These are phyloP conservation scores for Sphagnum contortum DNA, from an alignment of 225 moss, liverwort and hornwort species.

Conservation along the genomic window DNA sequence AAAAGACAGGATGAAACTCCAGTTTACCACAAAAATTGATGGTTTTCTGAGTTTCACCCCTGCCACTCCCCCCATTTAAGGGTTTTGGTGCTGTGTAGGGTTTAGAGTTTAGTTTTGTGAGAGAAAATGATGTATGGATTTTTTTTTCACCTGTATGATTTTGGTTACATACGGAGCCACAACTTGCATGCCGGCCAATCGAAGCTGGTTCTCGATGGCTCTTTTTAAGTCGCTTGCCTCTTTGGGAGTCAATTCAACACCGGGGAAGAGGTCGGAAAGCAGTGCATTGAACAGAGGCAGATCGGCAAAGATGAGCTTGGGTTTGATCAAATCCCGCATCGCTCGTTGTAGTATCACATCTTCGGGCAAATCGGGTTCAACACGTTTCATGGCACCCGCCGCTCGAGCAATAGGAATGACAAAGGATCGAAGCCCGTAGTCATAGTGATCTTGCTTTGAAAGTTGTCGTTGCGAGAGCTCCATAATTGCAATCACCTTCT, in stretches of 20 bases:
- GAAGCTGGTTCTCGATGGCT: constrained; percentile 51
- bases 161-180: constrained; percentile 45
- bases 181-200: constrained; percentile 42
- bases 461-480: constrained; percentile 78
- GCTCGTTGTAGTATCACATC: constrained; percentile 72
- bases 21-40: no score
- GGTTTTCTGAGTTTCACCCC: no score
- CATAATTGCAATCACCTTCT: constrained; percentile 82
- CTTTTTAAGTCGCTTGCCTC: constrained; percentile 49
- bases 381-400: constrained; percentile 62
- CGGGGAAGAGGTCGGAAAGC: constrained; percentile 77
- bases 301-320: constrained; percentile 75
- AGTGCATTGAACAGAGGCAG: constrained; percentile 70
- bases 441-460: constrained; percentile 85
- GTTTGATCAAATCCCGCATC: constrained; percentile 77
- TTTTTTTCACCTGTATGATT: constrained; percentile 48
- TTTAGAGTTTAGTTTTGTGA: no score
- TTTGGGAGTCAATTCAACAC: constrained; percentile 69
- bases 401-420: constrained; percentile 80
- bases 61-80: no score
- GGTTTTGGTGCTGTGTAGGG: no score
- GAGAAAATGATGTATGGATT: no score
- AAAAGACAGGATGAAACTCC: no score
- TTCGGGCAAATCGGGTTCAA: constrained; percentile 67
- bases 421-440: constrained; percentile 76